Evolutionary conservation across 805 yeast species (phyloP), one percentile per base, ranked within the genome.

Genomic region (Schwanniomyces occidentalis): DNA sequence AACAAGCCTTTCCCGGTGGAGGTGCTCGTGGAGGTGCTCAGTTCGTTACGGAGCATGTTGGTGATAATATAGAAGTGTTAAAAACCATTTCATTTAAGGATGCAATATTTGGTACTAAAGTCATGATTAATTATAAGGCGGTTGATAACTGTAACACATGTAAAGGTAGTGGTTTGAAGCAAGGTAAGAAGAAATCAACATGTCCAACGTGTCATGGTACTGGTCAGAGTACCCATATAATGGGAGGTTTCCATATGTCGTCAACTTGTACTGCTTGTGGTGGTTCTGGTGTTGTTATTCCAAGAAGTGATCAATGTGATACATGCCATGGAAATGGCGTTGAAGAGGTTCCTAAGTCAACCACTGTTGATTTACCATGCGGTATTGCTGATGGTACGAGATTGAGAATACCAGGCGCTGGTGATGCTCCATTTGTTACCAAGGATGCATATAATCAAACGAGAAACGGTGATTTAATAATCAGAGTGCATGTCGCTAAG

Each of bases 231-330:
- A 84, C 89, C 14, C 97, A 91, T 51, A 71, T 80, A 30, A 74
- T 85, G 55, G 96, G 95, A 4, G 98, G 98, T 0, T 93, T 91
- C 75, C 96, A 90, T 52, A 89, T 93, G 96, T 82, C 95, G 3
- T 80, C 96, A 0, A 88, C 96, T 8, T 93, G 99, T 73, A 72
- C 72, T 32, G 66, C 80, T 3, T 93, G 99, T 71, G 80, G 75
- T 28, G 99, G 99, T 25, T 68, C 85, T 5, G 99, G 99, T 35
- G 93, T 88, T 1, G 73, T 70, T 4, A 78, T 89, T 32, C 75
- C 80, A 30, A 69, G 74, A 13, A 63, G 69, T 9, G 89, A 88
- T 54, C 78, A 79, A 35, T 93, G 99, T 72, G 51, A 56, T 1
- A 58, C 80, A 1, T 93, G 99, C 65, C 90, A 82, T 46, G 97